Evolutionary conservation across 2,329 filamentous ascomycete genomes (phyloP).

Genomic region (Talaromyces sp.): DNA sequence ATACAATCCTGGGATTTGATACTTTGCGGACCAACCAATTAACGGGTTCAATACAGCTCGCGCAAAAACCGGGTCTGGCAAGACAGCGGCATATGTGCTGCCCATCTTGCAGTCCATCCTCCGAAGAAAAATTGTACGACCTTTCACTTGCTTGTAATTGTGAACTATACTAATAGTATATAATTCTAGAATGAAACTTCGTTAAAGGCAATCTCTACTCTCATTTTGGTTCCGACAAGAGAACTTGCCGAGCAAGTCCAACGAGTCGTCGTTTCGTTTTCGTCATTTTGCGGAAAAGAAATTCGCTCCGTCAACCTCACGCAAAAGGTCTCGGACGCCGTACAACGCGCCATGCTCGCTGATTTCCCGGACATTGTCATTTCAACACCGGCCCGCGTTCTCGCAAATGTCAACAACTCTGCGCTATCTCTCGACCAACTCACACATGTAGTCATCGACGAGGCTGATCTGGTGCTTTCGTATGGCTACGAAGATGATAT

Average conservation of each 20-base stretch:
- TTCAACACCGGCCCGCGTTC: conserved; percentile 80
- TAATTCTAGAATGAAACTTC: conserved; percentile 27
- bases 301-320: conserved; percentile 80
- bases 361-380: conserved; percentile 85
- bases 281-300: conserved; percentile 78
- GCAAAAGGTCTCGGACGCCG: conserved; percentile 81
- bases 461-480: conserved; percentile 86
- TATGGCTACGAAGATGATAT: conserved; percentile 94
- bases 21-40: conserved; percentile 2
- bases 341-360: conserved; percentile 79
- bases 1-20: conserved; percentile 9
- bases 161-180: not conserved
- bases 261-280: conserved; percentile 69
- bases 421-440: conserved; percentile 67
- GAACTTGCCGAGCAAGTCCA: conserved; percentile 90
- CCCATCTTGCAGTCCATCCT: conserved; percentile 82
- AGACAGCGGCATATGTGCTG: conserved; percentile 92
- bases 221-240: conserved; percentile 89
- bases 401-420: conserved; percentile 68
- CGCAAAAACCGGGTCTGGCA: conserved; percentile 91
- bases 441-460: conserved; percentile 79
- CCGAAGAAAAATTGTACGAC: conserved; percentile 63
- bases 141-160: not conserved
- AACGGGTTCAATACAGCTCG: conserved; percentile 52
- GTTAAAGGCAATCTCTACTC: conserved; percentile 56